Evolutionary conservation across 2,329 filamentous ascomycete species (phyloP), one percentile per base, ranked within the genome.

Genomic region (Paecilomyces sp.): DNA sequence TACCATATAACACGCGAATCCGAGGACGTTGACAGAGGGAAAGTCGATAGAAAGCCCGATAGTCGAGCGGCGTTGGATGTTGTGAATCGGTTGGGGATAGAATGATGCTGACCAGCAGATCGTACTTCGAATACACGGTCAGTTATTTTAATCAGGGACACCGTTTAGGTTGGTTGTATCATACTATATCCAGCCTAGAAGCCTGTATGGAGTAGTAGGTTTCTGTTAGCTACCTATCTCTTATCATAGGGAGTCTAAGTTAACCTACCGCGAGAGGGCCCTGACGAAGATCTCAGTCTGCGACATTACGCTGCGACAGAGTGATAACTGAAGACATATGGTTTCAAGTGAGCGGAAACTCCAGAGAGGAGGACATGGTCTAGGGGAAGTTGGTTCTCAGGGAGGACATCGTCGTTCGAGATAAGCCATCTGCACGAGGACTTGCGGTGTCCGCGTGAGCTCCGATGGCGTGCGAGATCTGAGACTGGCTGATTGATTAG

Each of bases 11-110:
- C 71, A 82, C 62, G 84, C 77, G 68, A 84, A 86, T 1, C 84
- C 84, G 24, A 83, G 84, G 63, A 88, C 85, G 52, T 79, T 91
- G 67, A 89, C 84, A 30, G 77, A 88, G 11, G 91, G 91, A 69
- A 95, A 97, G 74, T 97, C 92, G 64, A 96, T 88, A 0, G 91
- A 90, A 3, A 93, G 87, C 50, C 94, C 94, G 22, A 85, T 83
- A 3, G 92, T 97, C 8, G 90, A 89, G 60, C 85, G 85, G 58
- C 91, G 88, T 31, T 80, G 80, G 73, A 82, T 88, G 80, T 97
- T 97, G 63, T 91, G 83, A 62, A 95, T 77, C 6, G 89, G 86
- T 72, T 97, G 94, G 1, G 93, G 92, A 74, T 97, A 97, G 78
- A 97, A 97, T 15, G 91, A 96, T 15, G 88, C 77, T 12, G 90